These are phyloP conservation scores for Ogataea pini DNA, from an alignment of 805 yeast genomes.

Conservation along the genomic window DNA sequence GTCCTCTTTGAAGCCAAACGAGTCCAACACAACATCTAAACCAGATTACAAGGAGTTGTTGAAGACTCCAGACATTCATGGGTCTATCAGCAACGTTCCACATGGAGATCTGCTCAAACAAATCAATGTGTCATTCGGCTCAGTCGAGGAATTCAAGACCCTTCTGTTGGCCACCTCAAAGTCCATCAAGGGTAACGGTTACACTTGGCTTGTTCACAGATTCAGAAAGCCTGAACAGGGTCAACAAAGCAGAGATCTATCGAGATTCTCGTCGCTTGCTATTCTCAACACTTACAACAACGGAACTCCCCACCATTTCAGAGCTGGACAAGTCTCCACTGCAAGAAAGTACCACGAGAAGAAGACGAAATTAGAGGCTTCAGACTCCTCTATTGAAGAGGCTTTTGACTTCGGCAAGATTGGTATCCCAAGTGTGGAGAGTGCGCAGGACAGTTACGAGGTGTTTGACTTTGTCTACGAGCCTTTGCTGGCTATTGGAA, in stretches of 20 bases:
- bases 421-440: constrained; percentile 37
- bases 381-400: constrained; percentile 12
- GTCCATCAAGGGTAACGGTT: constrained; percentile 84
- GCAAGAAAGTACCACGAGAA: constrained; percentile 36
- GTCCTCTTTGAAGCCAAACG: constrained; percentile 41
- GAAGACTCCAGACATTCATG: constrained; percentile 33
- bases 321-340: constrained; percentile 51
- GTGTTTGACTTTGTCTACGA: constrained; percentile 42
- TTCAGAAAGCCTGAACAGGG: constrained; percentile 33
- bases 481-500: constrained; percentile 72
- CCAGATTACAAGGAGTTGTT: constrained; percentile 40
- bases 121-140: constrained; percentile 68
- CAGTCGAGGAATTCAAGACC: constrained; percentile 71
- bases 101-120: constrained; percentile 41
- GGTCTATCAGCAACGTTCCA: constrained; percentile 30
- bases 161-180: constrained; percentile 67
- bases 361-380: constrained; percentile 19
- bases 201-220: constrained; percentile 83
- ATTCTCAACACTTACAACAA: constrained; percentile 85
- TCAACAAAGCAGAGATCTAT: constrained; percentile 24
- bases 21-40: constrained; percentile 21
- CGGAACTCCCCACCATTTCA: constrained; percentile 74
- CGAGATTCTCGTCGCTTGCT: constrained; percentile 49
- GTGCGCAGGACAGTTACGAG: constrained; percentile 44
- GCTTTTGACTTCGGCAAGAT: constrained; percentile 17